Evolutionary conservation across 2,329 filamentous ascomycete genomes (phyloP).

Genomic region (Fusarium euwallaceae): DNA sequence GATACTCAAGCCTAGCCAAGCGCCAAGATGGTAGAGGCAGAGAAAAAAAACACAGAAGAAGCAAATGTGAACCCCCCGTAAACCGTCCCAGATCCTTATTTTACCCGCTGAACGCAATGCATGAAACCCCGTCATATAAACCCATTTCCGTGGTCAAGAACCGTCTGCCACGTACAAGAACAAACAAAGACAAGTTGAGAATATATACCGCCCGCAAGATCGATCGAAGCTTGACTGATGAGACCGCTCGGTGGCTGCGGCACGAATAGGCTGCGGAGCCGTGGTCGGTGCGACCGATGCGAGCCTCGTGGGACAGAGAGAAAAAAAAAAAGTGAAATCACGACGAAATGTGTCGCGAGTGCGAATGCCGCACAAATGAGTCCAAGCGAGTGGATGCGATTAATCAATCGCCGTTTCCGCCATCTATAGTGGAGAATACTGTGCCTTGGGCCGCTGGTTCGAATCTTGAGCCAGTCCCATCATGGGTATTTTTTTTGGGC

Average conservation of each 20-base stretch:
- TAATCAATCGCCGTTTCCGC: conserved; percentile 13
- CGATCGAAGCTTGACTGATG: conserved; percentile 28
- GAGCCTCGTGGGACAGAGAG: conserved; percentile 20
- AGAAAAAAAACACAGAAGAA: conserved; percentile 26
- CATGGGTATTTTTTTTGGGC: background rate
- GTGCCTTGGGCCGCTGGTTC: conserved; percentile 16
- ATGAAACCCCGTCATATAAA: conserved; percentile 51
- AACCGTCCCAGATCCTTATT: conserved; percentile 46
- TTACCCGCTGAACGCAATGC: conserved; percentile 56
- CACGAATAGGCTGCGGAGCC: background rate
- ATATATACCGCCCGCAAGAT: conserved; percentile 50
- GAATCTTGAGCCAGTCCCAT: background rate
- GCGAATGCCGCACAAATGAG: conserved; percentile 33
- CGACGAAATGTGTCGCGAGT: conserved; percentile 4
- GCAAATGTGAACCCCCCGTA: conserved; percentile 39
- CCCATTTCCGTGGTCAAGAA: conserved; percentile 47
- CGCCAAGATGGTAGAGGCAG: conserved; percentile 7
- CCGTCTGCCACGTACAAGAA: conserved; percentile 41
- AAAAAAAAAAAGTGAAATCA: conserved; percentile 14
- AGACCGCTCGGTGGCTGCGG: conserved; percentile 5
- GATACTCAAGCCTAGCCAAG: background rate
- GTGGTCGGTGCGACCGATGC: conserved; percentile 7
- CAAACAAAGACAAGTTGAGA: conserved; percentile 38
- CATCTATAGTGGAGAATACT: conserved; percentile 23
- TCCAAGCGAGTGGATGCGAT: conserved; percentile 26